Evolutionary conservation across 139 green algal species (phyloP).

Genomic region (Nannochloris sp.): DNA sequence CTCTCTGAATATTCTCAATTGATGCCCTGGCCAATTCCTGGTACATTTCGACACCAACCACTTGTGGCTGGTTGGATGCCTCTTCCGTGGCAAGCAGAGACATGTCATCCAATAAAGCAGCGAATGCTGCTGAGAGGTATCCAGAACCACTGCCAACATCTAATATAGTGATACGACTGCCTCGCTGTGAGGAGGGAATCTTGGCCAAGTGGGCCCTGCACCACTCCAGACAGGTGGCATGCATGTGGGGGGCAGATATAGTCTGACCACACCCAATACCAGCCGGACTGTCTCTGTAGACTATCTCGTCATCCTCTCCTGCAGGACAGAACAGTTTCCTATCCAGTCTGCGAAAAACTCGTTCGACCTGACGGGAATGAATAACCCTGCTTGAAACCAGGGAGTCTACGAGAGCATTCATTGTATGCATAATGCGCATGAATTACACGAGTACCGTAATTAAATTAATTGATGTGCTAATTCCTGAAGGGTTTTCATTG

Average conservation of each 20-base stretch:
- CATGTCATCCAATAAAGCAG: constrained; percentile 35
- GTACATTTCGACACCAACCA: constrained; percentile 26
- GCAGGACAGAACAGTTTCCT: constrained; percentile 1
- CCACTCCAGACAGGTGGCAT: constrained; percentile 80
- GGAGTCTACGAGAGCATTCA: neutral
- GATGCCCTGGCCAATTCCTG: constrained; percentile 9
- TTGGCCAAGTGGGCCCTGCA: constrained; percentile 52
- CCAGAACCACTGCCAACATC: constrained; percentile 78
- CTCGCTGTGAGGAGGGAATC: constrained; percentile 24
- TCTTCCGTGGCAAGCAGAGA: neutral
- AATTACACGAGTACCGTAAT: too few relatives aligned
- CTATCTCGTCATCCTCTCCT: neutral
- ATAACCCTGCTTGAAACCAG: neutral
- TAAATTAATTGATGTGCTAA: too few relatives aligned
- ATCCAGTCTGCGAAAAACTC: neutral
- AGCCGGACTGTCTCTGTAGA: constrained; percentile 22
- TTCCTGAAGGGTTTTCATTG: constrained; percentile 49
- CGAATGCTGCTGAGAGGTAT: constrained; percentile 75
- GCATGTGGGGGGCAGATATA: constrained; percentile 93
- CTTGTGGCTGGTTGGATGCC: constrained; percentile 5
- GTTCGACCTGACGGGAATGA: constrained; percentile 1
- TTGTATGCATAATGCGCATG: too few relatives aligned
- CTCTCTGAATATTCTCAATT: constrained; percentile 3
- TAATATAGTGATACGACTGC: constrained; percentile 32
- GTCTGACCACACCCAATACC: constrained; percentile 42